Conservation (phyloP, 192 early-diverging fungal species). For the Coemansia guatemalensis region DNA sequence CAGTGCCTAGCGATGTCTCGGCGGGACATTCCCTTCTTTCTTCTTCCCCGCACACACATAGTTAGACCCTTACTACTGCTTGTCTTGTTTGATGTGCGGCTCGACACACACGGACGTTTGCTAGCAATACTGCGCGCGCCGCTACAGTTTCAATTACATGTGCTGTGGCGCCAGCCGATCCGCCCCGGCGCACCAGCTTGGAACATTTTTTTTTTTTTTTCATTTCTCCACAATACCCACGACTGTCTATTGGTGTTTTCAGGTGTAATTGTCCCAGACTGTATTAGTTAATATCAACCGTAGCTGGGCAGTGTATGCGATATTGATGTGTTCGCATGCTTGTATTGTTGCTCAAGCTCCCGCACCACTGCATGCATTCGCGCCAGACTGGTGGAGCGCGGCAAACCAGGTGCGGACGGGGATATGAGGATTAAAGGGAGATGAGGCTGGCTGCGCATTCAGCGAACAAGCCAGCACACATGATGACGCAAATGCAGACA, state of each 20-base stretch:
- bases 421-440: background rate
- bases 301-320: background rate
- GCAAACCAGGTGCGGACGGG: background rate
- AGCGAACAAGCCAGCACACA: background rate
- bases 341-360: background rate
- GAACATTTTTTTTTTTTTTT: no score
- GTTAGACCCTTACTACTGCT: background rate
- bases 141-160: background rate
- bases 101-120: background rate
- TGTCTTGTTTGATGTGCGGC: background rate
- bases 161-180: background rate
- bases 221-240: background rate
- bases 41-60: background rate
- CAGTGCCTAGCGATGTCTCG: background rate
- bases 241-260: background rate
- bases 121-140: background rate
- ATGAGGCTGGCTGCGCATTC: background rate
- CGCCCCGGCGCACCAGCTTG: background rate
- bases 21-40: no score
- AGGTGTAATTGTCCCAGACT: background rate
- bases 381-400: background rate
- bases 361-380: background rate
- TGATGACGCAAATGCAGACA: background rate
- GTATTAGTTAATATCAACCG: background rate
- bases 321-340: background rate